phyloP scores from a whole-genome alignment of 306 rosid genomes.

The Betula pendula region DNA sequence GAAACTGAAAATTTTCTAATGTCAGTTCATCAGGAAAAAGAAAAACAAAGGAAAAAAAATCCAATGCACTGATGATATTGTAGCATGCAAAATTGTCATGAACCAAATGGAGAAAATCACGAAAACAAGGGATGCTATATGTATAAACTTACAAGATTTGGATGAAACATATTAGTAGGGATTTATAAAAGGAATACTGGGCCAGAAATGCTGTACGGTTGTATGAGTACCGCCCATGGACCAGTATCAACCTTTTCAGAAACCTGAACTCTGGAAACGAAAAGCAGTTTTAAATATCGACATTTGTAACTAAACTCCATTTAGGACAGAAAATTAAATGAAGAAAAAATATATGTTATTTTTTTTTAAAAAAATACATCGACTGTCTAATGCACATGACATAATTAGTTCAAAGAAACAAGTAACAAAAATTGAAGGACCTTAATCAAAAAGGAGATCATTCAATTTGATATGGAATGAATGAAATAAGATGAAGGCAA shows the following conservation, averaged over 20 bases:
- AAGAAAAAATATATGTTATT: not conserved
- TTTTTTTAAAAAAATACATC: no score
- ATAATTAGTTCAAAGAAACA: not conserved
- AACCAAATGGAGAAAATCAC: conserved; percentile 5
- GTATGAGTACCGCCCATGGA: conserved; percentile 98
- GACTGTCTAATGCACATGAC: not conserved
- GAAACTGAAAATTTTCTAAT: conserved; percentile 61
- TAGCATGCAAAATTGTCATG: conserved; percentile 16
- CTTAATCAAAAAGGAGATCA: not conserved
- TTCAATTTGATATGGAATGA: not conserved
- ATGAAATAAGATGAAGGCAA: not conserved
- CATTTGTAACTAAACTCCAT: no score
- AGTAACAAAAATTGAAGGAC: not conserved
- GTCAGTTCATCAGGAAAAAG: conserved; percentile 39
- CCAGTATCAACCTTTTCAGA: conserved; percentile 85
- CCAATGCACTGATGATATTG: conserved; percentile 1
- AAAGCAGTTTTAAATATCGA: conserved; percentile 19
- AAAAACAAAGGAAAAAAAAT: conserved; percentile 28
- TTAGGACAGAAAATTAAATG: not conserved
- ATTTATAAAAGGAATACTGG: conserved; percentile 96
- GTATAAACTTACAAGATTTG: conserved; percentile 86
- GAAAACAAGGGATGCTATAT: conserved; percentile 1
- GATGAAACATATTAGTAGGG: conserved; percentile 89
- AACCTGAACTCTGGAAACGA: conserved; percentile 87
- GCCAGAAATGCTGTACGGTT: conserved; percentile 97